A percentile compares a stretch with the other conserved stretches of the same genome.
Conservation (phyloP, 1,284 basidiomycete genomes). For the Microbotryum silenes-acaulis region DNA sequence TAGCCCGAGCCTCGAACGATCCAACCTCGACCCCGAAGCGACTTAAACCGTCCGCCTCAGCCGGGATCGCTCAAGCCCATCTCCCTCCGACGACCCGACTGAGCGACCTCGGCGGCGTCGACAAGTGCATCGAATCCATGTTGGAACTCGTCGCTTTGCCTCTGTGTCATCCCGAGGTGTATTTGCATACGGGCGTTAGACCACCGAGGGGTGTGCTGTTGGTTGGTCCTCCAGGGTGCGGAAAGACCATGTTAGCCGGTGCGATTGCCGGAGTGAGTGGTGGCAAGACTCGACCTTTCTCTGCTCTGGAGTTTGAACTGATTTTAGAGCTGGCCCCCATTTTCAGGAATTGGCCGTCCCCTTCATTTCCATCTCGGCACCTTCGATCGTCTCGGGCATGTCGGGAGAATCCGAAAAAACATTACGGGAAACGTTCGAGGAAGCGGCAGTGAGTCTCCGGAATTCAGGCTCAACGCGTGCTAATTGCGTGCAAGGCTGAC, state of each 20-base stretch:
- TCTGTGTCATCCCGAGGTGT: conserved; percentile 89
- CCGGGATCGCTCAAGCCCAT: neutral
- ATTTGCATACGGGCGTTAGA: conserved; percentile 83
- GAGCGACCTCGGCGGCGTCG: conserved; percentile 80
- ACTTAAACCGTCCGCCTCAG: conserved; percentile 8
- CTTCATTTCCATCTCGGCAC: conserved; percentile 88
- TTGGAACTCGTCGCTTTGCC: conserved; percentile 94
- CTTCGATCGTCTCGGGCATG: conserved; percentile 92
- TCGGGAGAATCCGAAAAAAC: conserved; percentile 97
- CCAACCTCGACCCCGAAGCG: conserved; percentile 25
- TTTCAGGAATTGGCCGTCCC: conserved; percentile 77
- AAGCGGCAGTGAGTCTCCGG: conserved; percentile 62
- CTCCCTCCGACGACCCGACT: conserved; percentile 42
- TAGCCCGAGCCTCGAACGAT: conserved; percentile 15
- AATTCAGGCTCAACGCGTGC: neutral
- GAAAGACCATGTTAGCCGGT: conserved; percentile 84
- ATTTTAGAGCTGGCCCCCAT: neutral
- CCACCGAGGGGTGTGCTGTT: conserved; percentile 88
- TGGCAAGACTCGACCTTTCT: neutral
- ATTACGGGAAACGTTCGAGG: conserved; percentile 88
- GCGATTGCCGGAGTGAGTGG: conserved; percentile 83
- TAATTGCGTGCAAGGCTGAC: neutral
- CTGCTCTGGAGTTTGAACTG: neutral
- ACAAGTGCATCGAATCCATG: conserved; percentile 79
- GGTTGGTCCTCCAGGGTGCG: conserved; percentile 93